Evolutionary conservation across 768 basidiomycete species (phyloP).

Genomic region (Leucogyrophana mollusca): DNA sequence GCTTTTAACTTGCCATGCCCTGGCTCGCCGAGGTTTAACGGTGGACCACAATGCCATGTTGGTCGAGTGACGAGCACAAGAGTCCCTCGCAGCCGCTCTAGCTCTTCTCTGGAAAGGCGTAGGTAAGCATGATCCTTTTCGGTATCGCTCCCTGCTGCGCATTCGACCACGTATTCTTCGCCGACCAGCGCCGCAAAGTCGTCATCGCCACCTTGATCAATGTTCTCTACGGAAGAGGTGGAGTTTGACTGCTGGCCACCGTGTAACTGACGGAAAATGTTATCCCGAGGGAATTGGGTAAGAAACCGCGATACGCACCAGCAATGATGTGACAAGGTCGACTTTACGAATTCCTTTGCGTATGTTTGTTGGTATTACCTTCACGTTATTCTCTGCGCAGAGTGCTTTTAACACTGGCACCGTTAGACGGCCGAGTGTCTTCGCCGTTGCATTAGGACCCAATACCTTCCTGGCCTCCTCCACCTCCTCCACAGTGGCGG

Average conservation of each 20-base stretch:
- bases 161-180: not conserved
- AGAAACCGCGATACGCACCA: too few relatives aligned
- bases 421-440: not conserved
- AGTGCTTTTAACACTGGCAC: not conserved
- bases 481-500: not conserved
- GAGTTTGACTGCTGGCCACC: not conserved
- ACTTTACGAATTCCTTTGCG: not conserved
- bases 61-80: constrained; percentile 3
- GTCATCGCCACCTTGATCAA: not conserved
- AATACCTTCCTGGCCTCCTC: not conserved
- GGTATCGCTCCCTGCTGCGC: not conserved
- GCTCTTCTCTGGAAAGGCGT: not conserved
- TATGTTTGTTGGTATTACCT: not conserved
- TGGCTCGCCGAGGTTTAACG: constrained; percentile 17
- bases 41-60: constrained; percentile 24
- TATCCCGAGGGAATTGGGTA: too few relatives aligned
- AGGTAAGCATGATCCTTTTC: not conserved
- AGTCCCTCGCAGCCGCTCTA: not conserved
- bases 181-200: not conserved
- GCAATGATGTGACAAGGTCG: too few relatives aligned
- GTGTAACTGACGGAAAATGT: too few relatives aligned
- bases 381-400: too few relatives aligned
- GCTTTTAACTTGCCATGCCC: constrained; percentile 33
- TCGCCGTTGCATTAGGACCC: not conserved
- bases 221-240: not conserved